Evolutionary conservation across 2,329 filamentous ascomycete genomes (phyloP), one percentile per base, ranked within the genome.

Genomic region (Colletotrichum trifolii): DNA sequence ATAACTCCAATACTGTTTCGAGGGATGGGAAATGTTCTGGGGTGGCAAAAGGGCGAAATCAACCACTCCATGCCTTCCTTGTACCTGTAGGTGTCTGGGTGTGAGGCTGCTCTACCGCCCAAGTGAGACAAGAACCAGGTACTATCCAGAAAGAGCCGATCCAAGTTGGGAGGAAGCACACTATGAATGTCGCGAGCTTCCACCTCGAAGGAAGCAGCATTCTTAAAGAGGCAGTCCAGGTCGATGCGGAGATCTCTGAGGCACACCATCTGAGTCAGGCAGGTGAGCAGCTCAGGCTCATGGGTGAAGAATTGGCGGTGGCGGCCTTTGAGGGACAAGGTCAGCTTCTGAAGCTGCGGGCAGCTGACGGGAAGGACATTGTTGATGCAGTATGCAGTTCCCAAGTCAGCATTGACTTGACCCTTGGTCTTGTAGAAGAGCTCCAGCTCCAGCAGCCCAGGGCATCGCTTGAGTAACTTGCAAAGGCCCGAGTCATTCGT

Each of bases 171-270:
- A 2, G 62, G 50, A 10, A 65, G 35, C 35, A 38, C 52, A 25
- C 52, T 15, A 2, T 45, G 33, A 12, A 65, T 39, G 5, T 11
- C 34, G 8, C 48, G 43, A 4, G 17, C 46, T 39, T 8, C 6
- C 11, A 40, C 8, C 6, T 65, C 10, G 9, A 49, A 15, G 6
- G 3, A 12, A 9, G 9, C 11, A 6, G 36, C 36, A 13, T 11
- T 50, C 2, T 33, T 6, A 13, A 65, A 45, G 12, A 65, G 56
- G 35, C 43, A 46, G 12, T 52, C 50, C 7, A 62, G 15, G 5
- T 54, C 40, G 25, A 65, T 56, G n/a, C 57, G 62, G 8, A 65
- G 62, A 34, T 65, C 57, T 36, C 36, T 42, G 3, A 65, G 35
- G 8, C 52, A 35, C 17, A 7, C 2, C 62, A 65, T 56, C 25